Evolutionary conservation across 495 filamentous ascomycete species (phyloP), one percentile per base, ranked within the genome.

Genomic region (Diplogelasinospora grovesii): DNA sequence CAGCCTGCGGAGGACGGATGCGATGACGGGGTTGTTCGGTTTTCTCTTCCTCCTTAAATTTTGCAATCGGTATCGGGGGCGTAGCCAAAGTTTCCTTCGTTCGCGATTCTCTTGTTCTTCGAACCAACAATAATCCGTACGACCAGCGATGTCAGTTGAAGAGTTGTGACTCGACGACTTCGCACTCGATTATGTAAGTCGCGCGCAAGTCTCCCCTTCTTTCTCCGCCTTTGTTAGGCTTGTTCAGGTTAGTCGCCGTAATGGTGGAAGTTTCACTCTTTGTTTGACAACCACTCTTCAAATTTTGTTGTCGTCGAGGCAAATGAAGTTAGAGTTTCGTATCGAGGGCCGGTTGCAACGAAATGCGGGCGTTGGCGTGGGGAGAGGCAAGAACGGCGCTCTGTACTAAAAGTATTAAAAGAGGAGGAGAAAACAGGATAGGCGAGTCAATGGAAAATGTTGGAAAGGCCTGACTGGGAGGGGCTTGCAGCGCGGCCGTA

Each of bases 381-480:
- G 38, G 29, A 51, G 48, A 32, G 38, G 43, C 36, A 41, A 38
- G 43, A 39, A 39, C 45, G 38, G 53, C 43, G 43, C 41, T 47
- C 50, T 39, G 54, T 42, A 49, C 36, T 19, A 46, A 40, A 44
- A 41, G 38, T 28, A 48, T 31, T 54, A 52, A 45, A 49, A 54
- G 36, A 41, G 47, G 53, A 27, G 21, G 25, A 22, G 52, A 32
- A 13, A 36, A 41, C 25, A 21, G 36, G 41, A 32, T 36, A 26
- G 39, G 35, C 37, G 19, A 45, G 46, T 35, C 22, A 22, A 47
- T 45, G 49, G 52, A 50, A 57, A 52, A 50, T 58, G 52, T 45
- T 58, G 54, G 54, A 53, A 50, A 43, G 39, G 23, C 38, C 25
- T 13, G 14, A 22, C 35, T 13, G 5, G 29, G 16, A 15, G 29